Evolutionary conservation across 2,329 filamentous ascomycete genomes (phyloP).

Genomic region (Aaosphaeria pasadenensis): DNA sequence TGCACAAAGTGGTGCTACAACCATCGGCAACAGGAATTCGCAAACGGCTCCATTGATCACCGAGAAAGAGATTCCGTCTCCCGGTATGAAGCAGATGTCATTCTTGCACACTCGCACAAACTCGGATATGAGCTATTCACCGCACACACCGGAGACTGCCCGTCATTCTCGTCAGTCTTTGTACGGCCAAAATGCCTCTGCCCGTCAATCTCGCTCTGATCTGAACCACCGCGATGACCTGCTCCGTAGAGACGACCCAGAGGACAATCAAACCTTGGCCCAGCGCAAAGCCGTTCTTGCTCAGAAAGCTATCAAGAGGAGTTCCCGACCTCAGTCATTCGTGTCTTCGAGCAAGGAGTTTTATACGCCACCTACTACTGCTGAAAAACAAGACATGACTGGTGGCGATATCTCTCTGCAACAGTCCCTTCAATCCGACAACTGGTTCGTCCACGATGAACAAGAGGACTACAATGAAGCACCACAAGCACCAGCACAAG

Average conservation of each 20-base stretch:
- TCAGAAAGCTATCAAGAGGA: conserved; percentile 31
- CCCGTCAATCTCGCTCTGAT: conserved; percentile 36
- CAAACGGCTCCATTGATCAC: conserved; percentile 26
- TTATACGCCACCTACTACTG: conserved; percentile 24
- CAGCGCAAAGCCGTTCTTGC: conserved; percentile 33
- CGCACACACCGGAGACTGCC: conserved; percentile 50
- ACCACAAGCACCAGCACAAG: conserved; percentile 2
- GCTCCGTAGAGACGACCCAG: conserved; percentile 18
- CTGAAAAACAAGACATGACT: conserved; percentile 10
- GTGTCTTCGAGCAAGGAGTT: conserved; percentile 29
- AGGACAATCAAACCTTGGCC: conserved; percentile 27
- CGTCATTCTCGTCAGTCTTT: conserved; percentile 56
- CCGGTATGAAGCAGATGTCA: conserved; percentile 56
- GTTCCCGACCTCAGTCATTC: conserved; percentile 24
- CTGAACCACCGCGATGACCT: conserved; percentile 33
- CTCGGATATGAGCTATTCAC: conserved; percentile 53
- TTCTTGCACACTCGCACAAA: conserved; percentile 79
- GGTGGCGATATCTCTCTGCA: conserved; percentile 31
- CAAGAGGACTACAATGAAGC: conserved; percentile 6
- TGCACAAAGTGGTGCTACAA: conserved; percentile 43
- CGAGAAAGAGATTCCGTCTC: conserved; percentile 27
- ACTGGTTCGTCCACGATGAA: conserved; percentile 44
- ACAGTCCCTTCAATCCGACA: conserved; percentile 42
- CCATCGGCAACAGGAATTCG: conserved; percentile 32
- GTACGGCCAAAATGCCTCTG: conserved; percentile 34